Conservation (phyloP, 306 rosid genomes). For the Pterocarpus santalinus region DNA sequence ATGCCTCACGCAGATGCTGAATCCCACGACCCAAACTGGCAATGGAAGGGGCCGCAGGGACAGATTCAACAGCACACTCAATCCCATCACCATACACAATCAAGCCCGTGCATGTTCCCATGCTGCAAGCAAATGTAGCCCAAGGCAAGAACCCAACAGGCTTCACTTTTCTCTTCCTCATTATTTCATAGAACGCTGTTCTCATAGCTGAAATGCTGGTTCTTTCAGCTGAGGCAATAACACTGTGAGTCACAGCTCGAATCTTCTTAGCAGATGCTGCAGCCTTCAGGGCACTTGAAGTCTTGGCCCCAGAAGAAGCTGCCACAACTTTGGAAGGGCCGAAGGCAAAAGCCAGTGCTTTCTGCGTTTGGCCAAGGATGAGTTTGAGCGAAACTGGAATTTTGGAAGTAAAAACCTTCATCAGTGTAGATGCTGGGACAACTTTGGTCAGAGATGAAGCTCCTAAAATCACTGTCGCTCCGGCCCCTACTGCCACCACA, state of each 20-base stretch:
- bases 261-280: slow-evolving; percentile 78
- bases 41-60: slow-evolving; percentile 77
- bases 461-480: slow-evolving; percentile 81
- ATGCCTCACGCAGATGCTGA: slow-evolving; percentile 63
- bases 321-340: slow-evolving; percentile 68
- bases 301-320: slow-evolving; percentile 50
- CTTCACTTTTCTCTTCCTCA: slow-evolving; percentile 66
- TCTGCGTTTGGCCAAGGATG: slow-evolving; percentile 65
- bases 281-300: slow-evolving; percentile 66
- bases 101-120: slow-evolving; percentile 75
- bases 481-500: slow-evolving; percentile 84
- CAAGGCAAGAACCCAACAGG: slow-evolving; percentile 72
- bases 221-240: slow-evolving; percentile 76
- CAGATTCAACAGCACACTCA: slow-evolving; percentile 65
- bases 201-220: slow-evolving; percentile 82
- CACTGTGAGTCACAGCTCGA: slow-evolving; percentile 69
- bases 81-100: slow-evolving; percentile 76
- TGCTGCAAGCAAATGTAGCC: slow-evolving; percentile 78
- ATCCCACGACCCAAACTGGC: slow-evolving; percentile 85
- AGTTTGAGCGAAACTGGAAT: slow-evolving; percentile 69
- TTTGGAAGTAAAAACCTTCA: slow-evolving; percentile 65
- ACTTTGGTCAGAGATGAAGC: slow-evolving; percentile 78
- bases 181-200: slow-evolving; percentile 82
- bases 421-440: slow-evolving; percentile 68
- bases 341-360: slow-evolving; percentile 53